These are phyloP conservation scores for Rhipidocladum racemiflorum DNA, from an alignment of 176 grass and related monocot genomes.

Conservation along the genomic window DNA sequence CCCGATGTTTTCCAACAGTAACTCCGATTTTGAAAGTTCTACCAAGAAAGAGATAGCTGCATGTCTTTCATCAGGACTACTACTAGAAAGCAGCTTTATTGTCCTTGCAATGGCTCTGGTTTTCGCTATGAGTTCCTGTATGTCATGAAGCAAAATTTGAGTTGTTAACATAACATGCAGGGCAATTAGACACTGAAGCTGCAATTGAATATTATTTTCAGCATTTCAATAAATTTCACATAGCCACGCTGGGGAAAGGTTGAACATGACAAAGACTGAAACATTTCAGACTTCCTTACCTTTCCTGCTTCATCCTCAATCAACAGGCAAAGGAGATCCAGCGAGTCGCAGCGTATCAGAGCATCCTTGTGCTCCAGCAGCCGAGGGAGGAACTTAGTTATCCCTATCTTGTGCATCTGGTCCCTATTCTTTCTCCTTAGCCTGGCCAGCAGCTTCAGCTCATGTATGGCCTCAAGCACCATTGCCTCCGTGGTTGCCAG, in stretches of 20 bases:
- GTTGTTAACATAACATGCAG: not conserved
- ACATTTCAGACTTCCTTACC: conserved; percentile 38
- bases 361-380: conserved; percentile 60
- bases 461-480: conserved; percentile 72
- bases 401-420: conserved; percentile 71
- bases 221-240: not conserved
- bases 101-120: conserved; percentile 66
- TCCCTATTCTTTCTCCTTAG: conserved; percentile 61
- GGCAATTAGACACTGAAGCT: not conserved
- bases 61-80: conserved; percentile 55
- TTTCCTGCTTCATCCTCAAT: conserved; percentile 80
- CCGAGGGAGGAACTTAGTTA: conserved; percentile 70
- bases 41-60: conserved; percentile 71
- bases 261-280: not conserved
- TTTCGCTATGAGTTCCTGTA: conserved; percentile 74
- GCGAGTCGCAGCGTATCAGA: conserved; percentile 47
- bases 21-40: conserved; percentile 67
- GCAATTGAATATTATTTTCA: not conserved
- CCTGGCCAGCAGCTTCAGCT: conserved; percentile 51
- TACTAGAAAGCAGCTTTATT: conserved; percentile 69
- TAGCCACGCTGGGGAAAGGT: not conserved
- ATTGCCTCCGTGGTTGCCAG: conserved; percentile 54
- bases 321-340: conserved; percentile 61
- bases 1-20: conserved; percentile 62
- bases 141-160: conserved; percentile 5